Conservation (phyloP, 257 asterid species). For the Eucommia ulmoides region DNA sequence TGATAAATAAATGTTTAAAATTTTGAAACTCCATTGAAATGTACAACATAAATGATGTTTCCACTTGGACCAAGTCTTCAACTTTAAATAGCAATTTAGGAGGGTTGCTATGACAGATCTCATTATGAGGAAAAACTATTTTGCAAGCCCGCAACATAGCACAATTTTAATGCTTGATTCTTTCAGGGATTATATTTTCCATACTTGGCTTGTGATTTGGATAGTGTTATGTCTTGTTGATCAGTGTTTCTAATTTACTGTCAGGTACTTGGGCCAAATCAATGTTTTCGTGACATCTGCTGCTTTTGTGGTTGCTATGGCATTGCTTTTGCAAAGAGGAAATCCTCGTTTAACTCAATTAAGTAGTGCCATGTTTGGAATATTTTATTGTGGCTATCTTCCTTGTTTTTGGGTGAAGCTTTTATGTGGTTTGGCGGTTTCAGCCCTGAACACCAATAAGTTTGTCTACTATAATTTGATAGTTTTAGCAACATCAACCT, state of each 20-base stretch:
- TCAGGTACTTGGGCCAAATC: constrained; percentile 79
- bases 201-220: too few species aligned
- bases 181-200: neutral
- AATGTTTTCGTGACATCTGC: constrained; percentile 89
- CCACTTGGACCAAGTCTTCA: too few species aligned
- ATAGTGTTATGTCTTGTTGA: constrained; percentile 5
- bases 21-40: too few species aligned
- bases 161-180: neutral
- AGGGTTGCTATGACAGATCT: neutral
- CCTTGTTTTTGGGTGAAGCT: constrained; percentile 99
- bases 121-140: neutral
- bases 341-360: constrained; percentile 94
- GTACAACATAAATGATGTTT: too few species aligned
- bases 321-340: constrained; percentile 71
- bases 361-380: constrained; percentile 91
- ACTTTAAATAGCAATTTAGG: neutral
- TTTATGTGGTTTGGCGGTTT: constrained; percentile 75
- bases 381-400: constrained; percentile 92
- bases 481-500: too few species aligned
- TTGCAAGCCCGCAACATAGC: neutral
- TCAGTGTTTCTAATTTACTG: constrained; percentile 7
- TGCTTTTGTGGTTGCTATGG: constrained; percentile 73
- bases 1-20: too few species aligned
- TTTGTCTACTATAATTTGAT: too few species aligned
- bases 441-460: constrained; percentile 79